A percentile compares a stretch with the other conserved stretches of the same genome.
Evolutionary conservation across 768 basidiomycete species (phyloP).

Genomic region (Podaxis sp.): DNA sequence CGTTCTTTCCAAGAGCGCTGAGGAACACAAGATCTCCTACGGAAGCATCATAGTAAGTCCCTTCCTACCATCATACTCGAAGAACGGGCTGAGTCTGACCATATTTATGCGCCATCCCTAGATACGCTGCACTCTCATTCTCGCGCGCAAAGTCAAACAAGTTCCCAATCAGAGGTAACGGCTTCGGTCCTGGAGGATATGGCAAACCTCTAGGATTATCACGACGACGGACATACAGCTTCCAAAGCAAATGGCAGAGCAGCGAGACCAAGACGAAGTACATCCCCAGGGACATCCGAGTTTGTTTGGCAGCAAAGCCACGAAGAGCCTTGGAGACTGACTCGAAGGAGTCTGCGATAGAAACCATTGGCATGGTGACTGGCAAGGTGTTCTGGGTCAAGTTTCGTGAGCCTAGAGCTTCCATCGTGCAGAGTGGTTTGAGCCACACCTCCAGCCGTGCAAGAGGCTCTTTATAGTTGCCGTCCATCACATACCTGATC

Average conservation of each 20-base stretch:
- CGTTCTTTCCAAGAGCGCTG: conserved; percentile 46
- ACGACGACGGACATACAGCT: conserved; percentile 10
- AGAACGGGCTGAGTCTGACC: conserved; percentile 27
- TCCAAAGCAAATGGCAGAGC: conserved; percentile 7
- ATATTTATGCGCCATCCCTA: conserved; percentile 38
- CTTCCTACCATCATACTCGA: neutral
- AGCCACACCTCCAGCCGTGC: neutral
- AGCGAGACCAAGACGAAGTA: conserved; percentile 1
- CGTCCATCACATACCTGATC: conserved; percentile 1
- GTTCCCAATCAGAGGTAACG: conserved; percentile 55
- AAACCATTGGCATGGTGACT: neutral
- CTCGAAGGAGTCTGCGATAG: neutral
- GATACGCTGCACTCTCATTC: conserved; percentile 40
- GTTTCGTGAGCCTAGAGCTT: neutral
- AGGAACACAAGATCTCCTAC: conserved; percentile 57
- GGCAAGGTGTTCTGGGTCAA: neutral
- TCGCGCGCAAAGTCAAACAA: conserved; percentile 44
- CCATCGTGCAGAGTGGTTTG: neutral
- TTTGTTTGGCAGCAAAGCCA: conserved; percentile 6
- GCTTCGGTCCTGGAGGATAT: conserved; percentile 55
- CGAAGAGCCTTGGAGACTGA: neutral
- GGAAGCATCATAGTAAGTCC: neutral
- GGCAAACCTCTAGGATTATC: conserved; percentile 31
- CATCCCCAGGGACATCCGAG: conserved; percentile 9
- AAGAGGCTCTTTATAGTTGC: neutral